phyloP scores from a whole-genome alignment of 1,284 basidiomycete species.

The Phlebopus sp. region DNA sequence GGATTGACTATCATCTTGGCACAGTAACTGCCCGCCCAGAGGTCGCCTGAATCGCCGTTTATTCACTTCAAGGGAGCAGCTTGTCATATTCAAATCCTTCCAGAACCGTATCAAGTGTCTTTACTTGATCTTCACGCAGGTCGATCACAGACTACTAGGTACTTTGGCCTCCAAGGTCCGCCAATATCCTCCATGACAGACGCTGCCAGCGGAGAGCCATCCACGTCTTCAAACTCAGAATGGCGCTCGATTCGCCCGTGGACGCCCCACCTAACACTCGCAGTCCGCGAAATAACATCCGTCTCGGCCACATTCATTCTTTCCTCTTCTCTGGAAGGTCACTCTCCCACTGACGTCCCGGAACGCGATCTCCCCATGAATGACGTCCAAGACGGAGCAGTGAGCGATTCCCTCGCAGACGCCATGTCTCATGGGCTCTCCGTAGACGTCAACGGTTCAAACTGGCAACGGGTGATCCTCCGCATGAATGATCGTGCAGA shows the following conservation, averaged over 20 bases:
- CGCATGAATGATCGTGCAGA: conserved; percentile 72
- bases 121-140: neutral
- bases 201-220: conserved; percentile 5
- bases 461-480: conserved; percentile 74
- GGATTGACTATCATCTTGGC: conserved; percentile 1
- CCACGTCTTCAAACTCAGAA: conserved; percentile 26
- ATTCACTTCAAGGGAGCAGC: neutral
- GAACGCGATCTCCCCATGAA: conserved; percentile 22
- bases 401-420: conserved; percentile 57
- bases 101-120: neutral
- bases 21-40: neutral
- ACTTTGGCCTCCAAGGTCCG: neutral
- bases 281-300: conserved; percentile 74
- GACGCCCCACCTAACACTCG: conserved; percentile 62
- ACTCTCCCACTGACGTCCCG: conserved; percentile 11
- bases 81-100: neutral
- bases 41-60: neutral
- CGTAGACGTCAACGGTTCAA: conserved; percentile 71
- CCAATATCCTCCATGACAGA: conserved; percentile 18
- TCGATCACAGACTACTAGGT: neutral
- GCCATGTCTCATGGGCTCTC: conserved; percentile 69
- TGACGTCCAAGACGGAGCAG: conserved; percentile 32
- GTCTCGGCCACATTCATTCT: conserved; percentile 77
- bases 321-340: conserved; percentile 45
- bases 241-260: conserved; percentile 78